Conservation (phyloP, 768 basidiomycete species). For the Pisolithus microcarpus region DNA sequence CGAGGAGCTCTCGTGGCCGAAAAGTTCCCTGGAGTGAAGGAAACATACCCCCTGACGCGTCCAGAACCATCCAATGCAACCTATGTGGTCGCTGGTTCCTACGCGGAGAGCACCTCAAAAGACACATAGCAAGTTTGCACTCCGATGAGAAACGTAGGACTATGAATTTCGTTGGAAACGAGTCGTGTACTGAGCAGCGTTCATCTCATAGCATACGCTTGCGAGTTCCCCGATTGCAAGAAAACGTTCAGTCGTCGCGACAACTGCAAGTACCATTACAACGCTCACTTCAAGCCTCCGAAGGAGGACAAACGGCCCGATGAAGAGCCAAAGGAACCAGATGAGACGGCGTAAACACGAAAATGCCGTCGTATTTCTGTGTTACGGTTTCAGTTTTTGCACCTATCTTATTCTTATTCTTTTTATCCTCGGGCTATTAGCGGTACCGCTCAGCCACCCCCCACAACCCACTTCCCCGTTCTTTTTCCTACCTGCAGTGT, state of each 20-base stretch:
- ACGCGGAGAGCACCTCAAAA: background rate
- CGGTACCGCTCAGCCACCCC: no score
- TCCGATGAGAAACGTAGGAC: background rate
- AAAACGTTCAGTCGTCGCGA: background rate
- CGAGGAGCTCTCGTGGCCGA: background rate
- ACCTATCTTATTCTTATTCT: no score
- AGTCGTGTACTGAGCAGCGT: background rate
- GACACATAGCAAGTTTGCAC: background rate
- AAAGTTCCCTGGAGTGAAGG: background rate
- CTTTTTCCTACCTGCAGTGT: no score
- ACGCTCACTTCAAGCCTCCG: background rate
- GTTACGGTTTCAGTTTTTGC: no score
- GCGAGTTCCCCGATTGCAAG: background rate
- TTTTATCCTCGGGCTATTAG: no score
- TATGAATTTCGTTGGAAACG: background rate
- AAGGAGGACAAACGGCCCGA: background rate
- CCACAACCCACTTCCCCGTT: no score
- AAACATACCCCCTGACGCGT: no score
- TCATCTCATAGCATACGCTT: background rate
- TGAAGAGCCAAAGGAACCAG: background rate
- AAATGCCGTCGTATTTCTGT: no score
- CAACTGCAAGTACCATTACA: background rate
- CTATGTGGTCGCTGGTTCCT: background rate
- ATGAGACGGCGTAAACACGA: background rate
- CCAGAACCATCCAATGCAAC: background rate